phyloP scores from a whole-genome alignment of 805 yeast genomes.

The Candida manassasensis region DNA sequence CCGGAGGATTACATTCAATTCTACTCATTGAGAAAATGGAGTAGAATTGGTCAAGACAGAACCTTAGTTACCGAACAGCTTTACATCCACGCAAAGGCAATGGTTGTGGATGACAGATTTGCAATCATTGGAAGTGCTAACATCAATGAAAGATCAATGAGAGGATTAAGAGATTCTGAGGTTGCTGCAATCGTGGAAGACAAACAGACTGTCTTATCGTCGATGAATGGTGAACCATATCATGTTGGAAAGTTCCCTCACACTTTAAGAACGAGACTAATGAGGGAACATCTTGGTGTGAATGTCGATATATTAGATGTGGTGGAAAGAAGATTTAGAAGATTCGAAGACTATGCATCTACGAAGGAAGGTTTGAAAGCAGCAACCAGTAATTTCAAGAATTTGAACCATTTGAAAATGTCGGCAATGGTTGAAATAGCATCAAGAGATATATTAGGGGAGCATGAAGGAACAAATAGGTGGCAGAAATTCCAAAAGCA shows the following conservation, averaged over 20 bases:
- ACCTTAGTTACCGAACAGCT: conserved; percentile 83
- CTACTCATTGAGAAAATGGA: conserved; percentile 93
- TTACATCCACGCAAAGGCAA: conserved; percentile 87
- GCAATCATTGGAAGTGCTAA: conserved; percentile 98
- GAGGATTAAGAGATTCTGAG: conserved; percentile 92
- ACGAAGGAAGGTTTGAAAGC: conserved; percentile 39
- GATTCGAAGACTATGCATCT: conserved; percentile 43
- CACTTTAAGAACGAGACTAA: conserved; percentile 78
- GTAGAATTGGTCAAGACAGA: conserved; percentile 73
- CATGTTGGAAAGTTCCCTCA: conserved; percentile 86
- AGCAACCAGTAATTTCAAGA: conserved; percentile 39
- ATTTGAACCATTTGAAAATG: conserved; percentile 27
- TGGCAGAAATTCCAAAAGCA: conserved; percentile 35
- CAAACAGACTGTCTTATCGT: conserved; percentile 57
- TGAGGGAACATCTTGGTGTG: conserved; percentile 96
- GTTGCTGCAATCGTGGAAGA: conserved; percentile 88
- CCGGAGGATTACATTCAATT: conserved; percentile 92
- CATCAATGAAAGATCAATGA: conserved; percentile 92
- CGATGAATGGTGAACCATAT: conserved; percentile 82
- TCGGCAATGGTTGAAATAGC: conserved; percentile 78
- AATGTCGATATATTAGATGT: conserved; percentile 82
- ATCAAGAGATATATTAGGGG: conserved; percentile 57
- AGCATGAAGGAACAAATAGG: conserved; percentile 43
- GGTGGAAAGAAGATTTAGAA: conserved; percentile 65
- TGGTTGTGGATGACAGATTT: conserved; percentile 88